Base-by-base conservation (phyloP, 805 yeast genomes). In the Nakazawaea populi region DNA sequence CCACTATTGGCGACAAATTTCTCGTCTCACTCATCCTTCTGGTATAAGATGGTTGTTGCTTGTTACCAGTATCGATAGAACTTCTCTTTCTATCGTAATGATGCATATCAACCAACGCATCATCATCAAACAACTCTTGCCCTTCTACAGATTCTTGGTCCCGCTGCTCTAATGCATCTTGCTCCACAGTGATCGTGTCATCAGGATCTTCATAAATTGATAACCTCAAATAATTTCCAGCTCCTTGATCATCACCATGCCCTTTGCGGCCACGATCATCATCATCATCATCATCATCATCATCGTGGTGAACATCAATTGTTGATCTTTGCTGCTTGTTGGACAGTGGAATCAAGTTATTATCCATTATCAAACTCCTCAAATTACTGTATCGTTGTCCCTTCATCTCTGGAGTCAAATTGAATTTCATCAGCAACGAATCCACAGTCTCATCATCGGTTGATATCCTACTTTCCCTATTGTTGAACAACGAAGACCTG, bases 131-230 rank as follows among this genome's bases (percentile, higher is more conserved):
- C n/a, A 47, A 48, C 11, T 43, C 51, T 29, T 42, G 18, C 7
- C n/a, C 40, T 10, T 37, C 40, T 6, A 6, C 34, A 11, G n/a
- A 32, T 9, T 32, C 35, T 32, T 32, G 11, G 8, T 32, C 35
- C 11, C 38, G 47, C 30, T 42, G 8, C 8, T 37, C 14, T 37
- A 11, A 7, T 7, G 4, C 34, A 11, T 8, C 12, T 7, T 32
- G 14, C 14, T 27, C 28, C 18, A 40, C 44, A 34, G 11, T 38
- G 35, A 32, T 32, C 35, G 45, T 42, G 14, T 46, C 47, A n/a
- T 52, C 54, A 24, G 54, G 54, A 34, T 53, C 54, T 7, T 49
- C 55, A 39, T 53, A 53, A 9, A 53, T 53, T 9, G 55, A 53
- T n/a, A 53, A 30, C n/a, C 48, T 42, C 32, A 48, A 39, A 34